Conservation (phyloP, 2,329 filamentous ascomycete species). For the Calonectria montana region DNA sequence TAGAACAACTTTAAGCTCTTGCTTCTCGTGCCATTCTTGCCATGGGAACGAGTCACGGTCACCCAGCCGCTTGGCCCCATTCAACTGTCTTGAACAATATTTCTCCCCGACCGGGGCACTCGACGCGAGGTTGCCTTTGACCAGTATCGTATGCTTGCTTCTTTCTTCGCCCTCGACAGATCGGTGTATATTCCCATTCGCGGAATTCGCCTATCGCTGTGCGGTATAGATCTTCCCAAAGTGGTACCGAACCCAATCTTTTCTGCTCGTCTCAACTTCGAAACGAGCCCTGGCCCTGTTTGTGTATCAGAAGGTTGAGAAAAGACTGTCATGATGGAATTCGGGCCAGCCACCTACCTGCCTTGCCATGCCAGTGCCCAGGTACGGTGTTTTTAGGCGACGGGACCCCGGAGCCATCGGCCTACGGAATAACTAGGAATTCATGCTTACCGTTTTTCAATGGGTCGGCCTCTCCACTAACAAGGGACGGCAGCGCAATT, state of each 20-base stretch:
- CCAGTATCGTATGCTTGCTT: not conserved
- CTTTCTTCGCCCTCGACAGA: not conserved
- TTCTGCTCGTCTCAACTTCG: not conserved
- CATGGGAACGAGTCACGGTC: not conserved
- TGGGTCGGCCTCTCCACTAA: not conserved
- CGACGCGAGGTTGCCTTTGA: not conserved
- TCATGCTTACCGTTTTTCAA: slow-evolving; percentile 10
- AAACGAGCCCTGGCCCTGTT: not conserved
- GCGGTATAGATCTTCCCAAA: not conserved
- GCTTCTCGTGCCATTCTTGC: not conserved
- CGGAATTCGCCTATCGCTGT: not conserved
- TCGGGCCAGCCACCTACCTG: not conserved
- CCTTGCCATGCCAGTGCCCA: not conserved
- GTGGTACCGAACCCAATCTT: not conserved
- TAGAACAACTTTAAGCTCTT: not conserved
- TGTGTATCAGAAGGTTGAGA: not conserved
- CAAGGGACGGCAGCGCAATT: not conserved
- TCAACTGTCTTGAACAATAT: not conserved
- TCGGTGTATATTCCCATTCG: not conserved
- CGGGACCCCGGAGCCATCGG: not conserved
- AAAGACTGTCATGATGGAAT: not conserved
- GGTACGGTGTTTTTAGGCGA: not conserved
- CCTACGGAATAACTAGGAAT: not conserved
- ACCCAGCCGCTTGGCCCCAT: not conserved
- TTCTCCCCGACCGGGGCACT: not conserved